These are phyloP conservation scores for Boletus tomentosulus DNA, from an alignment of 768 basidiomycete genomes.

Conservation along the genomic window DNA sequence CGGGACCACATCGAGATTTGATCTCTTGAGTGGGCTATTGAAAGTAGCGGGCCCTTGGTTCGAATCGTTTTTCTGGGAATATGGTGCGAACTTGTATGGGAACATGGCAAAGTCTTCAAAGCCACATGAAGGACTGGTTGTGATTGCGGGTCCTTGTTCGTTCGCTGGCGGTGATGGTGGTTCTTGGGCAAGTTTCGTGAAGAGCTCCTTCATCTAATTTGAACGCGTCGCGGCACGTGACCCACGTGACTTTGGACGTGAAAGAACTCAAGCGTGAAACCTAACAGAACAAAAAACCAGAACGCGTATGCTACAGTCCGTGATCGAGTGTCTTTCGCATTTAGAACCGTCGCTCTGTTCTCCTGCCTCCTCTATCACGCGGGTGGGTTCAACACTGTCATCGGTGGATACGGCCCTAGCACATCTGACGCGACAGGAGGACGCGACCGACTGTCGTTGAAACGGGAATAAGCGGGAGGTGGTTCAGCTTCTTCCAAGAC, in stretches of 20 bases:
- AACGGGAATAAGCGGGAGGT: conserved; percentile 23
- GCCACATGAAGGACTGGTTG: not conserved
- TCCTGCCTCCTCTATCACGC: not conserved
- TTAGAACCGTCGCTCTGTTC: not conserved
- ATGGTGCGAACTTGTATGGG: conserved; percentile 17
- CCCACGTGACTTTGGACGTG: conserved; percentile 4
- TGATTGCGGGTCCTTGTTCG: not conserved
- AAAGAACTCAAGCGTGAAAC: no score
- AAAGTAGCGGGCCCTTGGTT: conserved; percentile 4
- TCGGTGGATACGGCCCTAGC: conserved; percentile 22
- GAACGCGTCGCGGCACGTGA: conserved; percentile 17
- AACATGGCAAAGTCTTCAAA: conserved; percentile 1
- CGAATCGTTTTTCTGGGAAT: conserved; percentile 9
- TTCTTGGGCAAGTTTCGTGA: not conserved
- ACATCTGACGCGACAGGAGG: conserved; percentile 8
- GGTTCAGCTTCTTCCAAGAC: conserved; percentile 2
- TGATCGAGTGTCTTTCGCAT: not conserved
- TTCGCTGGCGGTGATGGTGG: not conserved
- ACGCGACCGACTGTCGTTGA: conserved; percentile 17
- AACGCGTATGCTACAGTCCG: not conserved
- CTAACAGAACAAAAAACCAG: no score
- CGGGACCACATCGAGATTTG: conserved; percentile 1
- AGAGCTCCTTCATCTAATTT: not conserved
- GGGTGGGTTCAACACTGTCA: conserved; percentile 4
- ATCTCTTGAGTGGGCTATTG: conserved; percentile 6